Conservation (phyloP, 1,139 yeast genomes). For the Debaryomyces robertsiae region DNA sequence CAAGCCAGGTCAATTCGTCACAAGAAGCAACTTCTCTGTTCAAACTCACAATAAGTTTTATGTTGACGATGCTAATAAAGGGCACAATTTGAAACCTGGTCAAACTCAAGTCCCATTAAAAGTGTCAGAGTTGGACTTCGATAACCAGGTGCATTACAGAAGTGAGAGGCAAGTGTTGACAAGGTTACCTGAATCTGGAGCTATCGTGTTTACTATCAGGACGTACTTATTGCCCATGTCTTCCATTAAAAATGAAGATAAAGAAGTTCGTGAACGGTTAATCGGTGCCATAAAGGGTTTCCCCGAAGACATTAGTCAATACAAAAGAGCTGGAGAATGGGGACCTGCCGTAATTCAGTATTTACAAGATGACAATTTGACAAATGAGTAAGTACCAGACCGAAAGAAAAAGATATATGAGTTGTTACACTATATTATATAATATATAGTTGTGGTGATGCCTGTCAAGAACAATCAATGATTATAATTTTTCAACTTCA, state of each 20-base stretch:
- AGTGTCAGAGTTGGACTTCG: conserved; percentile 53
- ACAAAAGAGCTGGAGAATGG: conserved; percentile 65
- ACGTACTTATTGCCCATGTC: conserved; percentile 44
- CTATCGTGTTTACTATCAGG: conserved; percentile 43
- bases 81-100: conserved; percentile 42
- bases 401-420: no score
- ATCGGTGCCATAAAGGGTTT: conserved; percentile 59
- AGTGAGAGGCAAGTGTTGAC: conserved; percentile 46
- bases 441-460: no score
- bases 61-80: conserved; percentile 52
- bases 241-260: conserved; percentile 37
- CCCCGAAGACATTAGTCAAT: conserved; percentile 59
- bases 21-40: conserved; percentile 45
- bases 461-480: neutral
- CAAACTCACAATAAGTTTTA: conserved; percentile 49
- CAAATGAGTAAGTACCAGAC: conserved; percentile 1
- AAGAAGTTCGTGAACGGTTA: conserved; percentile 46
- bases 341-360: conserved; percentile 61
- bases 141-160: conserved; percentile 39
- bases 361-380: conserved; percentile 20
- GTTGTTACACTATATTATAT: no score
- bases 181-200: conserved; percentile 41
- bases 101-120: conserved; percentile 36
- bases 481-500: conserved; percentile 33
- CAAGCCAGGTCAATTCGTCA: conserved; percentile 42